Evolutionary conservation across 2,329 filamentous ascomycete genomes (phyloP).

Genomic region (Pyrenochaeta sp.): DNA sequence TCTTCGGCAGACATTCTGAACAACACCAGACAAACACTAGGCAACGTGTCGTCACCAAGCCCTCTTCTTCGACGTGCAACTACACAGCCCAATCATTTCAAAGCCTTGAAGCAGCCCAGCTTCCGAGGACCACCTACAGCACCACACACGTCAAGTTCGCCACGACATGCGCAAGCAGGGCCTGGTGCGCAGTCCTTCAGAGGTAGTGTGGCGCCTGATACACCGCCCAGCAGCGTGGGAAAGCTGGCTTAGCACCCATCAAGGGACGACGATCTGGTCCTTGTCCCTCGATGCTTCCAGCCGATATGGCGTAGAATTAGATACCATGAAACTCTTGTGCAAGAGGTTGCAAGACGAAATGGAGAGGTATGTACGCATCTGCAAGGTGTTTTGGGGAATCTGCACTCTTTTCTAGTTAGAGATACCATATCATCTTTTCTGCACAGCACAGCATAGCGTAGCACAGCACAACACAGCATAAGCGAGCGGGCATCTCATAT

Average conservation of each 20-base stretch:
- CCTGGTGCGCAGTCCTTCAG: slow-evolving; percentile 11
- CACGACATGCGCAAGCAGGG: slow-evolving; percentile 11
- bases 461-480: background rate
- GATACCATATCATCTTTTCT: slow-evolving; percentile 8
- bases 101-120: slow-evolving; percentile 29
- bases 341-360: too few species aligned
- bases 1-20: slow-evolving; percentile 26
- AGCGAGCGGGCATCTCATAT: background rate
- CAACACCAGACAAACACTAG: slow-evolving; percentile 10
- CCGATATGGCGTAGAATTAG: background rate
- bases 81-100: slow-evolving; percentile 29
- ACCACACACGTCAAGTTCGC: slow-evolving; percentile 31
- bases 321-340: too few species aligned
- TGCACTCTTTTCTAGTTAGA: background rate
- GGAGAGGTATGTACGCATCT: background rate
- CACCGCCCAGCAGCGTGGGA: slow-evolving; percentile 35
- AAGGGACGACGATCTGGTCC: too few species aligned
- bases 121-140: slow-evolving; percentile 31
- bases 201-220: slow-evolving; percentile 32
- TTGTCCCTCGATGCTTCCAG: too few species aligned
- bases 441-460: background rate
- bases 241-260: slow-evolving; percentile 7
- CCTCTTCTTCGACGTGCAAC: slow-evolving; percentile 46
- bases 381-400: background rate
- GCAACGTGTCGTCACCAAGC: slow-evolving; percentile 37